These are phyloP conservation scores for Cunninghamia lanceolata DNA, from an alignment of 75 land plant genomes.

Conservation along the genomic window DNA sequence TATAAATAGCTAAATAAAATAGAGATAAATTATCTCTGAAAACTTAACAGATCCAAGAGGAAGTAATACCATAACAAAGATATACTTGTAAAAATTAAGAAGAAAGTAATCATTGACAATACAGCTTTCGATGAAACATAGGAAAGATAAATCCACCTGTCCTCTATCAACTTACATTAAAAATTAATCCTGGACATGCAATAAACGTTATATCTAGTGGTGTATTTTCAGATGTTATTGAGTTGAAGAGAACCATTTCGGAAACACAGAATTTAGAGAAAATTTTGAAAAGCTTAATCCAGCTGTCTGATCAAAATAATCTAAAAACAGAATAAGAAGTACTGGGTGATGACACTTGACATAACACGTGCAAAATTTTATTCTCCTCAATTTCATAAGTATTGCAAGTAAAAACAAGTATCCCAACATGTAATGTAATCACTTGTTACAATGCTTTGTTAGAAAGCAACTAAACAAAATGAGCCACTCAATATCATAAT, in stretches of 20 bases:
- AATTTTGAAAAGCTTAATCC: neutral
- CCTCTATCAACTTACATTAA: neutral
- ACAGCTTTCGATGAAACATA: neutral
- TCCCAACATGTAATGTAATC: neutral
- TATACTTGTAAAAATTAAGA: neutral
- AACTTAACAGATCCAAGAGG: neutral
- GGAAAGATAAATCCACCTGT: neutral
- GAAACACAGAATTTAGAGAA: neutral
- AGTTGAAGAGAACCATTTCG: neutral
- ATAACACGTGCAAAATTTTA: neutral
- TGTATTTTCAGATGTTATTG: neutral
- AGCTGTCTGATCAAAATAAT: neutral
- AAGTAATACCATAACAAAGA: neutral
- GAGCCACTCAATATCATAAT: neutral
- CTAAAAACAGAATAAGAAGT: neutral
- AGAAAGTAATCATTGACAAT: neutral
- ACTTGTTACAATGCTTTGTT: neutral
- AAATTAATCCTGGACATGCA: neutral
- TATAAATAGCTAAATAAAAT: neutral
- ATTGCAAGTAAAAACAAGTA: neutral
- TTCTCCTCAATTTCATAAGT: neutral
- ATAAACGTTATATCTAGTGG: neutral
- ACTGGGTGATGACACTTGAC: neutral
- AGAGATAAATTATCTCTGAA: neutral
- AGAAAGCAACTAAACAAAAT: neutral